A percentile compares a stretch with the other conserved stretches of the same genome.
phyloP scores from a whole-genome alignment of 768 basidiomycete genomes.

The Neoboletus brunneissimus region DNA sequence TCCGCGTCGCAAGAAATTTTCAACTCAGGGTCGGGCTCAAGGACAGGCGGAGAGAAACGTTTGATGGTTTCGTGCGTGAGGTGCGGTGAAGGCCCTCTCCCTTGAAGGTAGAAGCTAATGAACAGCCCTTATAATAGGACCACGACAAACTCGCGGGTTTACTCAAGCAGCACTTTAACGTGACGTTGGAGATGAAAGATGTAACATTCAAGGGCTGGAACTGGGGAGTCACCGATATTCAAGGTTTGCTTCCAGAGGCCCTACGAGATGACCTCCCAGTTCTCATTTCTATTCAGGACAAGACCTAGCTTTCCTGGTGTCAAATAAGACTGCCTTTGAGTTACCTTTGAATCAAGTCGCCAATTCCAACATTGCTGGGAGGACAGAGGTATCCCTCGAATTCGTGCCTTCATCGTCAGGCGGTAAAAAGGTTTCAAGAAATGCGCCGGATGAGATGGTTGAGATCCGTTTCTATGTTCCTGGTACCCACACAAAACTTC shows the following conservation, averaged over 20 bases:
- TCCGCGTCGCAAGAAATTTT: slow-evolving; percentile 88
- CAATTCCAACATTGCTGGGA: slow-evolving; percentile 97
- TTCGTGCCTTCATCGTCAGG: slow-evolving; percentile 55
- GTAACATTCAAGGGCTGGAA: slow-evolving; percentile 95
- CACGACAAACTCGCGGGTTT: slow-evolving; percentile 80
- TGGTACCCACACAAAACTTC: slow-evolving; percentile 62
- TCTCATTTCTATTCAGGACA: slow-evolving; percentile 51
- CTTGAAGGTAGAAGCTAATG: background rate
- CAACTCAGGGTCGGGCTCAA: slow-evolving; percentile 84
- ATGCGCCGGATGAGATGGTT: slow-evolving; percentile 77
- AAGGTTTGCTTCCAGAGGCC: slow-evolving; percentile 52
- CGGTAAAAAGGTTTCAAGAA: slow-evolving; percentile 42
- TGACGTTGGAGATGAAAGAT: slow-evolving; percentile 84
- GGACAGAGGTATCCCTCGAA: slow-evolving; percentile 98
- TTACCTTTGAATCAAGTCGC: slow-evolving; percentile 83
- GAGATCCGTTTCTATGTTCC: slow-evolving; percentile 98
- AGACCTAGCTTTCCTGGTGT: slow-evolving; percentile 88
- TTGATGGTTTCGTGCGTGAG: slow-evolving; percentile 92
- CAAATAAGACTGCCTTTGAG: slow-evolving; percentile 86
- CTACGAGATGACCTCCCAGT: background rate
- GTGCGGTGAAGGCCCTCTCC: slow-evolving; percentile 37
- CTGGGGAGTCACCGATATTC: slow-evolving; percentile 94
- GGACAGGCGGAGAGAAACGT: slow-evolving; percentile 74
- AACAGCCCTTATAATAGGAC: slow-evolving; percentile 51
- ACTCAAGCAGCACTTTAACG: slow-evolving; percentile 83